Evolutionary conservation across 2,329 filamentous ascomycete species (phyloP).

Genomic region (Cadophora sp.): DNA sequence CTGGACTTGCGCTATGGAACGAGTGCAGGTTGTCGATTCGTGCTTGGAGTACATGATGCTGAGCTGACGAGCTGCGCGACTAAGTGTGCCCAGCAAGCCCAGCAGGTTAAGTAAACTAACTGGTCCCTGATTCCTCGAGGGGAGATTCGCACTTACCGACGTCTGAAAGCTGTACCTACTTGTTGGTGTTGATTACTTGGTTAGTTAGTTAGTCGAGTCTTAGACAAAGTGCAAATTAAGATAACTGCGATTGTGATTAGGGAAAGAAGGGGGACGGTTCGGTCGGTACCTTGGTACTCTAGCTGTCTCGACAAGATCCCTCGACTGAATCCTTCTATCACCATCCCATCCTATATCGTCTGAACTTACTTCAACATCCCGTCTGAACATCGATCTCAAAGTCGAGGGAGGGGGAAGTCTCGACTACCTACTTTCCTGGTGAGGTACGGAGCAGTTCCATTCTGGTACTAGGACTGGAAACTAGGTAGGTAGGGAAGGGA

Average conservation of each 20-base stretch:
- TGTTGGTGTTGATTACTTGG: too few relatives aligned
- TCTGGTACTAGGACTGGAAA: not conserved
- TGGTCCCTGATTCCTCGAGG: slow-evolving; percentile 4
- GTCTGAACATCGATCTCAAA: not conserved
- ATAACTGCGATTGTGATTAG: not conserved
- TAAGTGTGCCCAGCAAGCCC: too few relatives aligned
- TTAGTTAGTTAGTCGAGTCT: not conserved
- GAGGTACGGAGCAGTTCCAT: slow-evolving; percentile 15
- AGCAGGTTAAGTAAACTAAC: not conserved
- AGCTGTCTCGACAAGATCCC: not conserved
- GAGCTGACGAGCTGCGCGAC: not conserved
- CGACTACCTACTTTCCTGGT: slow-evolving; percentile 18
- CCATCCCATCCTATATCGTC: too few relatives aligned
- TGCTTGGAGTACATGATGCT: not conserved
- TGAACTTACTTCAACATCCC: not conserved
- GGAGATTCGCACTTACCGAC: not conserved
- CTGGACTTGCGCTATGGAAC: not conserved
- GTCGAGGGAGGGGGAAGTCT: slow-evolving; percentile 12
- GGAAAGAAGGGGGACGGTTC: not conserved
- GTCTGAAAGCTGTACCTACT: not conserved
- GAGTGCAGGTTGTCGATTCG: not conserved
- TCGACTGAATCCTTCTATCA: not conserved
- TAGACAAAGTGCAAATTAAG: slow-evolving; percentile 17
- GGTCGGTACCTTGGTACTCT: not conserved
- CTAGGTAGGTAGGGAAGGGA: too few relatives aligned